phyloP scores from a whole-genome alignment of 2,329 filamentous ascomycete species.

The Pezicula rhizophila region DNA sequence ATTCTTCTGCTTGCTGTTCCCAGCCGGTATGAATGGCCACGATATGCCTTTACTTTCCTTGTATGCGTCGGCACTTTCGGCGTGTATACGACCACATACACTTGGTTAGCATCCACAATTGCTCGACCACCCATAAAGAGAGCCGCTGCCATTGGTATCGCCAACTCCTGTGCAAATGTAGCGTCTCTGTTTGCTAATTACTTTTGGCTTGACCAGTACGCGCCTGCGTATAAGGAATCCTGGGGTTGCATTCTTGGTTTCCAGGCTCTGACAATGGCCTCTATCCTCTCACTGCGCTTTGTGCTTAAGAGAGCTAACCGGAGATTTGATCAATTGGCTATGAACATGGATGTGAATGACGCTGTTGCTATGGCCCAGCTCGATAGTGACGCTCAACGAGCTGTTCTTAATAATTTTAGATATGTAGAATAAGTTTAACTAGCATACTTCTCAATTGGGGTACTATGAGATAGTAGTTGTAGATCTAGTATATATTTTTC shows the following conservation, averaged over 20 bases:
- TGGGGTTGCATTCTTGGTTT: slow-evolving; percentile 1
- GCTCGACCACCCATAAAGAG: slow-evolving; percentile 4
- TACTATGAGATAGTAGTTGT: no score
- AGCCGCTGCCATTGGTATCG: slow-evolving; percentile 7
- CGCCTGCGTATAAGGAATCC: slow-evolving; percentile 4
- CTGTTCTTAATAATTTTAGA: slow-evolving; percentile 4
- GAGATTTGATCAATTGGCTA: neutral
- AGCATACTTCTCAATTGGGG: no score
- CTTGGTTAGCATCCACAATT: neutral
- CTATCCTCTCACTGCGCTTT: neutral
- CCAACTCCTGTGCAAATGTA: slow-evolving; percentile 5
- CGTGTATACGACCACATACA: neutral
- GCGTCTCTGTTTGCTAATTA: slow-evolving; percentile 7
- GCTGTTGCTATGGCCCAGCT: neutral
- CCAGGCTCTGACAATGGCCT: neutral
- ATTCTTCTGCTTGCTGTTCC: neutral
- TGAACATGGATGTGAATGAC: neutral
- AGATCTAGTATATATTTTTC: no score
- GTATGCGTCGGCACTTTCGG: neutral
- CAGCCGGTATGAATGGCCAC: neutral
- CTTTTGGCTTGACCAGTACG: slow-evolving; percentile 10
- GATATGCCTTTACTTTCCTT: neutral
- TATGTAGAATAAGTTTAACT: neutral
- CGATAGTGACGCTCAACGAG: slow-evolving; percentile 2
- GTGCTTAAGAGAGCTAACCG: neutral